Evolutionary conservation across 2,329 filamentous ascomycete species (phyloP).

Genomic region (Talaromyces sp.): DNA sequence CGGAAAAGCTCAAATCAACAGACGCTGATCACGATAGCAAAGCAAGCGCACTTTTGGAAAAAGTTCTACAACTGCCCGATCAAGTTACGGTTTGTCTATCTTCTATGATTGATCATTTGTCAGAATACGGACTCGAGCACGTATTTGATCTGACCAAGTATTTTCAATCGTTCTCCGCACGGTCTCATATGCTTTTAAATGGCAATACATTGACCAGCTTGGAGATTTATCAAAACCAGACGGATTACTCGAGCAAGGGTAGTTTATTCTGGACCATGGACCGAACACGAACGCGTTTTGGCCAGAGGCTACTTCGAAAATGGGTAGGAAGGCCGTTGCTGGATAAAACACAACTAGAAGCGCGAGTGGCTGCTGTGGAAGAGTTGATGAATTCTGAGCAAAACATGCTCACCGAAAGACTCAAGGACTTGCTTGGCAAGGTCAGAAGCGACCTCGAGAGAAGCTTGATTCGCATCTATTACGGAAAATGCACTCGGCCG

Average conservation of each 20-base stretch:
- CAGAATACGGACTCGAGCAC: constrained; percentile 89
- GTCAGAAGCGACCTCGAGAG: constrained; percentile 84
- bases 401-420: constrained; percentile 65
- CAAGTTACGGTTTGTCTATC: constrained; percentile 88
- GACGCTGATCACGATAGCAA: constrained; percentile 52
- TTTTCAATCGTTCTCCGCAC: constrained; percentile 90
- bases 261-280: constrained; percentile 95
- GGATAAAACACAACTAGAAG: constrained; percentile 69
- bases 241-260: constrained; percentile 77
- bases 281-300: constrained; percentile 85
- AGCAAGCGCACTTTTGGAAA: constrained; percentile 70
- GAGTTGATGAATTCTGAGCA: constrained; percentile 72
- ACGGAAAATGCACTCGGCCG: constrained; percentile 83
- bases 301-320: constrained; percentile 80
- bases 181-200: constrained; percentile 93
- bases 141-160: constrained; percentile 96
- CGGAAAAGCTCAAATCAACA: constrained; percentile 70
- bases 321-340: constrained; percentile 92
- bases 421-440: constrained; percentile 67
- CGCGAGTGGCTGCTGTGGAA: constrained; percentile 77
- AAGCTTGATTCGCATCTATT: constrained; percentile 91
- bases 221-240: constrained; percentile 93
- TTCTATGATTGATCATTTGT: constrained; percentile 90
- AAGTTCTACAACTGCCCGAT: constrained; percentile 79
- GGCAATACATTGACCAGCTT: constrained; percentile 91